A percentile compares a stretch with the other conserved stretches of the same genome.
Conservation (phyloP, 2,329 filamentous ascomycete species). For the Stromatinia cepivora region DNA sequence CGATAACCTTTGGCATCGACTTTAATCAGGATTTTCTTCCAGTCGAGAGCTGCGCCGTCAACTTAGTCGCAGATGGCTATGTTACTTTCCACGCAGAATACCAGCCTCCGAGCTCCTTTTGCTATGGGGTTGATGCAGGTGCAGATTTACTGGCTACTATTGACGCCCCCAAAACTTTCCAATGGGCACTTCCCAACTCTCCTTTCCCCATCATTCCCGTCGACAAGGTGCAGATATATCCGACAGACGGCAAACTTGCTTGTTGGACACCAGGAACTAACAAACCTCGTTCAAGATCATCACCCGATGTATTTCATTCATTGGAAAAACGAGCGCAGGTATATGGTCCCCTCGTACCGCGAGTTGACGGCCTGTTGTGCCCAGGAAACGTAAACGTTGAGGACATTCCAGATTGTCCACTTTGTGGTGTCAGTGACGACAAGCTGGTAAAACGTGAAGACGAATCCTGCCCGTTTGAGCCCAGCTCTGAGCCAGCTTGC, state of each 20-base stretch:
- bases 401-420: neutral
- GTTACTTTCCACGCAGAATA: constrained; percentile 3
- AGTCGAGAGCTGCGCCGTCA: neutral
- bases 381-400: constrained; percentile 2
- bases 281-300: neutral
- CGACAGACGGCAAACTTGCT: neutral
- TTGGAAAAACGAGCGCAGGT: neutral
- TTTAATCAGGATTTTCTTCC: constrained; percentile 16
- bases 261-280: neutral
- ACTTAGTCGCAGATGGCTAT: constrained; percentile 15
- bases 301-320: neutral
- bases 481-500: neutral
- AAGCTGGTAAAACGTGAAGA: neutral
- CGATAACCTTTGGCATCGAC: constrained; percentile 10
- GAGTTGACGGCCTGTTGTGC: neutral
- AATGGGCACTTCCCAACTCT: neutral
- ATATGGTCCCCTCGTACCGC: neutral
- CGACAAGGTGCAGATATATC: neutral
- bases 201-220: neutral
- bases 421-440: neutral
- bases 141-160: neutral
- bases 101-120: neutral
- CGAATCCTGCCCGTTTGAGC: neutral
- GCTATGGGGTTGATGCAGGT: constrained; percentile 2
- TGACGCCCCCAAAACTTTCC: neutral